These are phyloP conservation scores for Cucumis hystrix DNA, from an alignment of 306 rosid species.

Conservation along the genomic window DNA sequence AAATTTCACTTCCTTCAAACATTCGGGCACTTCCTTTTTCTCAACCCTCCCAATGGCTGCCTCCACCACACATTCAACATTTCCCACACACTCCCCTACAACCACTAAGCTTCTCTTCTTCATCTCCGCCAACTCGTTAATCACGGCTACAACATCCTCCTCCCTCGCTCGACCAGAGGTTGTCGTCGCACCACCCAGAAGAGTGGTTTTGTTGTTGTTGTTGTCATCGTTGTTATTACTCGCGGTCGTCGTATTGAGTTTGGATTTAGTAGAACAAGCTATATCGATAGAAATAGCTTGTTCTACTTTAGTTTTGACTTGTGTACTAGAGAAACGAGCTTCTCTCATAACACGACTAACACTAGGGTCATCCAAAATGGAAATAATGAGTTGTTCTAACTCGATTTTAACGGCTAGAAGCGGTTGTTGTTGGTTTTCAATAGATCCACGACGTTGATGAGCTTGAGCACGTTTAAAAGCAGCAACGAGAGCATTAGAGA, in stretches of 20 bases:
- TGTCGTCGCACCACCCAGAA: background rate
- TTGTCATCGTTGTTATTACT: too few relatives aligned
- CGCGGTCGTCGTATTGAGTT: too few relatives aligned
- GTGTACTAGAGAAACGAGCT: constrained; percentile 75
- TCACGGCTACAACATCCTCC: constrained; percentile 49
- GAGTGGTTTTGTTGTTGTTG: background rate
- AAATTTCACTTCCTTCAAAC: constrained; percentile 47
- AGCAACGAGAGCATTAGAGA: constrained; percentile 93
- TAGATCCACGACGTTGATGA: constrained; percentile 87
- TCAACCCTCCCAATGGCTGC: constrained; percentile 60
- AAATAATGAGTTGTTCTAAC: constrained; percentile 70
- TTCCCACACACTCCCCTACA: constrained; percentile 69
- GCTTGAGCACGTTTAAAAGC: constrained; percentile 97
- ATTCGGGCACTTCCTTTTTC: constrained; percentile 49
- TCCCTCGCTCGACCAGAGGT: constrained; percentile 24
- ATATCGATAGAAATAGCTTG: constrained; percentile 61
- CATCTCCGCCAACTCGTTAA: constrained; percentile 34
- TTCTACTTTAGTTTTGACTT: constrained; percentile 81
- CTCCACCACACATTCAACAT: constrained; percentile 45
- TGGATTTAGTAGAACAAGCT: background rate
- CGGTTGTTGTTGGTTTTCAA: constrained; percentile 89
- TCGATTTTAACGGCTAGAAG: constrained; percentile 76
- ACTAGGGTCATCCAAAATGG: constrained; percentile 90
- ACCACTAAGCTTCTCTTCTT: constrained; percentile 47
- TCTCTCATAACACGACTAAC: constrained; percentile 94